These are phyloP conservation scores for Chiua virens DNA, from an alignment of 768 basidiomycete genomes.

Conservation along the genomic window DNA sequence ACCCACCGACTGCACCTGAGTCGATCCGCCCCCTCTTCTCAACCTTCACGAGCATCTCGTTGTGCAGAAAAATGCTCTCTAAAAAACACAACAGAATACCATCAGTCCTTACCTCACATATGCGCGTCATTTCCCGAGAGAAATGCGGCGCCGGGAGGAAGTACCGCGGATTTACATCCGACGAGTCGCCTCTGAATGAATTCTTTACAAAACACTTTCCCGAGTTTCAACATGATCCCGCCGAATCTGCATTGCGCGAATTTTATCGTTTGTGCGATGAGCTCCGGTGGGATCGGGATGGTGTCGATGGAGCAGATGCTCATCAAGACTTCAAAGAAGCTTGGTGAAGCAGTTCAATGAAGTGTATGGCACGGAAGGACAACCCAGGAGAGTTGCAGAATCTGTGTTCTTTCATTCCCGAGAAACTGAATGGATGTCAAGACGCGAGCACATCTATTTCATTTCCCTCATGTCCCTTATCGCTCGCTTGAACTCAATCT, in stretches of 20 bases:
- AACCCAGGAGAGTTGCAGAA: conserved; percentile 9
- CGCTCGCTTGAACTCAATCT: conserved; percentile 1
- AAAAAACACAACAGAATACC: not conserved
- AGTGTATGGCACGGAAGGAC: conserved; percentile 10
- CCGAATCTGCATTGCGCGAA: conserved; percentile 8
- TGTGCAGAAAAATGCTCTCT: not conserved
- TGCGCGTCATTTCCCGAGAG: not conserved
- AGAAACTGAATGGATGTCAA: conserved; percentile 1
- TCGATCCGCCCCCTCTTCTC: too few relatives aligned
- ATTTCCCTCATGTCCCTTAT: not conserved
- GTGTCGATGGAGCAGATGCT: not conserved
- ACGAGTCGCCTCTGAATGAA: not conserved
- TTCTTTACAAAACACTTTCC: conserved; percentile 7
- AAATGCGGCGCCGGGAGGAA: not conserved
- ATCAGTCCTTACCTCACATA: too few relatives aligned
- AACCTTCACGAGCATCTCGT: too few relatives aligned
- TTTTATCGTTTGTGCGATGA: conserved; percentile 19
- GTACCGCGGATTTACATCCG: not conserved
- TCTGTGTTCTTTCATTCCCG: conserved; percentile 8
- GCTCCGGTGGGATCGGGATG: not conserved
- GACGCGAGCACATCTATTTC: conserved; percentile 2
- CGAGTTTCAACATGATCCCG: conserved; percentile 1
- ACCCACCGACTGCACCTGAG: too few relatives aligned
- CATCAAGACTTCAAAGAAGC: conserved; percentile 10
- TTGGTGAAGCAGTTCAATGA: conserved; percentile 14